Percentiles rank a stretch among this genome's conserved stretches.
These are phyloP conservation scores for Boletellus sp. DNA, from an alignment of 1,284 basidiomycete genomes.

Conservation along the genomic window DNA sequence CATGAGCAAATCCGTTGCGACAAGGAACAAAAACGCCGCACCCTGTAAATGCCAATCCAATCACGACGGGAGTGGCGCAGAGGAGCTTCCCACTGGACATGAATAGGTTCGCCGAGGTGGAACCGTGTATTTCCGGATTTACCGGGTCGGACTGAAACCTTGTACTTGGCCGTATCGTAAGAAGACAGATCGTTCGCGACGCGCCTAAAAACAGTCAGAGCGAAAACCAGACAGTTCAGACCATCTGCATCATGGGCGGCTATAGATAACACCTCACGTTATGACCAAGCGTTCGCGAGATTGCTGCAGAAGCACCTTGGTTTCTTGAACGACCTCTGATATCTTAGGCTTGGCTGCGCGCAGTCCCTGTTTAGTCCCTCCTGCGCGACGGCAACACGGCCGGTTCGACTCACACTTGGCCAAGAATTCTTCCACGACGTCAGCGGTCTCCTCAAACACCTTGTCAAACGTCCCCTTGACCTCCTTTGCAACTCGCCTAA, in stretches of 20 bases:
- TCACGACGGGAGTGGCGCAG: constrained; percentile 87
- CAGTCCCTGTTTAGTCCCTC: not conserved
- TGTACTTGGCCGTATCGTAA: constrained; percentile 80
- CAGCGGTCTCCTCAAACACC: constrained; percentile 89
- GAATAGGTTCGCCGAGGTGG: constrained; percentile 89
- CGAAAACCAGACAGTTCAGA: constrained; percentile 3
- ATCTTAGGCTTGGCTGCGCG: constrained; percentile 52
- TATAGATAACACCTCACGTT: constrained; percentile 51
- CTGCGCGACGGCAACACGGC: not conserved
- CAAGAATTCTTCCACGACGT: constrained; percentile 89
- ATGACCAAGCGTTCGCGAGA: constrained; percentile 87
- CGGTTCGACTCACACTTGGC: constrained; percentile 65
- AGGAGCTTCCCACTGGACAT: constrained; percentile 85
- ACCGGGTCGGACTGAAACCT: constrained; percentile 58
- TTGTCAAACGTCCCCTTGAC: constrained; percentile 93
- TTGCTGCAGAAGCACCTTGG: constrained; percentile 87
- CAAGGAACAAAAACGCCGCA: constrained; percentile 24
- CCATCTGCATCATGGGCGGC: not conserved
- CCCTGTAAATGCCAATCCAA: constrained; percentile 94
- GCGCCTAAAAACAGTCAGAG: constrained; percentile 49
- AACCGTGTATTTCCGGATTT: constrained; percentile 54
- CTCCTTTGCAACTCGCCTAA: constrained; percentile 80
- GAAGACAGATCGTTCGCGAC: constrained; percentile 77
- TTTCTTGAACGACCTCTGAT: constrained; percentile 86
- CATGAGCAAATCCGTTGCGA: constrained; percentile 2